These are phyloP conservation scores for Erodium maritimum DNA, from an alignment of 345 rosid species.

Conservation along the genomic window DNA sequence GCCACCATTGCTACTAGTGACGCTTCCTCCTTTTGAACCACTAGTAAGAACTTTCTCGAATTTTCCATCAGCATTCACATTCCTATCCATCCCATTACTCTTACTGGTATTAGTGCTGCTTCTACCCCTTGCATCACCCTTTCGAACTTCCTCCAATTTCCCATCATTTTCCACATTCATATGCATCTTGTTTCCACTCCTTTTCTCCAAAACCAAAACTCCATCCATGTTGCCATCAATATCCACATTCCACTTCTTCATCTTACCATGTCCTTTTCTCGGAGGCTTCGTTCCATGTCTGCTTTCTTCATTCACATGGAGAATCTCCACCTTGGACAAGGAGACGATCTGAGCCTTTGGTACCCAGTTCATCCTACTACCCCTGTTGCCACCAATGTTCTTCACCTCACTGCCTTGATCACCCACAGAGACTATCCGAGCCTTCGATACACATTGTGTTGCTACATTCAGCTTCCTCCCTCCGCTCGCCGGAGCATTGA, in stretches of 20 bases:
- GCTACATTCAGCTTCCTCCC: neutral
- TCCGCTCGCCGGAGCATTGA: neutral
- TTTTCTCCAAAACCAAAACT: neutral
- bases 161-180: neutral
- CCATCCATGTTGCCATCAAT: no score
- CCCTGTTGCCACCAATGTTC: neutral
- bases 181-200: neutral
- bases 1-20: neutral
- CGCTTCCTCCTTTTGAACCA: neutral
- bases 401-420: neutral
- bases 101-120: neutral
- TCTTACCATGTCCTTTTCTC: neutral
- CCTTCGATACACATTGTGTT: neutral
- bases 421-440: neutral
- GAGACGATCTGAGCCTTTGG: no score
- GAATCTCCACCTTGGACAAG: neutral
- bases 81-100: neutral
- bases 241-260: neutral
- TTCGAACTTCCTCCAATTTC: neutral
- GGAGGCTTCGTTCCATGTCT: neutral
- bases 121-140: neutral
- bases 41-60: neutral
- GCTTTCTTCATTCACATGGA: neutral
- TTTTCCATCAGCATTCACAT: neutral
- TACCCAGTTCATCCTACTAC: neutral